These are phyloP conservation scores for Colletotrichum tamarilloi DNA, from an alignment of 2,329 filamentous ascomycete genomes.

Conservation along the genomic window DNA sequence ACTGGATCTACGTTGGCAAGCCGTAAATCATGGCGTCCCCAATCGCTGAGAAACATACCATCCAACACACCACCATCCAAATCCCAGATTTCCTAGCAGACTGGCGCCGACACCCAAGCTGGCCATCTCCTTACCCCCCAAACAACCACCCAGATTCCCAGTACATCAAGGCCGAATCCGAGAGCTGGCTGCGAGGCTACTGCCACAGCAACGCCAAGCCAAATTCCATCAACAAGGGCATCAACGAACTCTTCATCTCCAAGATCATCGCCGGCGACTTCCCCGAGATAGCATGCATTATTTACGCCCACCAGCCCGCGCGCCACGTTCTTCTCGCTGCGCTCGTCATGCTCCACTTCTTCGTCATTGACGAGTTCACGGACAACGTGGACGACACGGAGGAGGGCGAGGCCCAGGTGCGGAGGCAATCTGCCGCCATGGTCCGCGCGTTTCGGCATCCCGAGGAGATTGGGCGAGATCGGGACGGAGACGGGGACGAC, in stretches of 20 bases:
- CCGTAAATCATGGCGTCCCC: no score
- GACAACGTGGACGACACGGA: neutral
- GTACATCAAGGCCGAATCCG: neutral
- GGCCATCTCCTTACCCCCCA: neutral
- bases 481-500: neutral
- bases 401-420: neutral
- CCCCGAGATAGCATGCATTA: neutral
- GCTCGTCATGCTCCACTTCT: conserved; percentile 1
- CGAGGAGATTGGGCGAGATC: neutral
- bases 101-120: neutral
- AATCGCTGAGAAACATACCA: neutral
- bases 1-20: no score
- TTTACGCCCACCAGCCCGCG: neutral
- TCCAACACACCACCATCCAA: neutral
- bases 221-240: neutral
- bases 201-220: neutral
- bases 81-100: neutral
- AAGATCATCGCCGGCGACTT: neutral
- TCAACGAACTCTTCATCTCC: neutral
- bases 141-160: neutral
- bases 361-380: neutral
- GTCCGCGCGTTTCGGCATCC: neutral
- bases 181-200: neutral
- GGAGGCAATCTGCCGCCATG: neutral
- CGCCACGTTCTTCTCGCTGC: neutral